These are phyloP conservation scores for Xylaria flabelliformis DNA, from an alignment of 495 filamentous ascomycete species.

Conservation along the genomic window DNA sequence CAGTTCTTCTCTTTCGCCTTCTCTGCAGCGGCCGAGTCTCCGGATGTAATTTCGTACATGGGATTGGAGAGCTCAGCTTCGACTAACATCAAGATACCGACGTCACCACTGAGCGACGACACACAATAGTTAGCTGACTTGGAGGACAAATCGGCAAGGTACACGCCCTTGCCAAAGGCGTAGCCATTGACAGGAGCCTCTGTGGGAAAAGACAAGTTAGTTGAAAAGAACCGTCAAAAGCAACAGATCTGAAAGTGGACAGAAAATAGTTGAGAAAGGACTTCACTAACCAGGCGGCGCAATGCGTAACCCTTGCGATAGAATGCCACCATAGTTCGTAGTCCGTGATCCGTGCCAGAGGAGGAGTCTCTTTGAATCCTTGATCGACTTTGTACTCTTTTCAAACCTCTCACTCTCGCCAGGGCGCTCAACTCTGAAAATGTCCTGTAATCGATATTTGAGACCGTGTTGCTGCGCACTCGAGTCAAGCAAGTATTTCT, in stretches of 20 bases:
- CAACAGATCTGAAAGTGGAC: not conserved
- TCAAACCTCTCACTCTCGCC: conserved; percentile 68
- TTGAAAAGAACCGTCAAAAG: not conserved
- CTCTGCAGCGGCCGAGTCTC: conserved; percentile 61
- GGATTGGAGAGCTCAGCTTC: conserved; percentile 70
- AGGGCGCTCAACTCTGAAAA: conserved; percentile 71
- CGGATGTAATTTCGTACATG: conserved; percentile 56
- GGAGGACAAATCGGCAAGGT: conserved; percentile 71
- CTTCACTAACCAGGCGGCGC: conserved; percentile 74
- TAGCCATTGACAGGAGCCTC: conserved; percentile 22
- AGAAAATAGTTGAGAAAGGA: conserved; percentile 60
- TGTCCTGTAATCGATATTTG: conserved; percentile 62
- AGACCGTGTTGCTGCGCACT: conserved; percentile 61
- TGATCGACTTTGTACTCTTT: conserved; percentile 49
- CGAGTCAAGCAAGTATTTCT: conserved; percentile 65
- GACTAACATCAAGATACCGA: conserved; percentile 61
- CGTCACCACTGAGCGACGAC: conserved; percentile 42
- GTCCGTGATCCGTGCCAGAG: conserved; percentile 73
- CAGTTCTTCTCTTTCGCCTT: conserved; percentile 57
- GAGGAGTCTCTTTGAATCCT: conserved; percentile 58
- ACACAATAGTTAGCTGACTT: conserved; percentile 70
- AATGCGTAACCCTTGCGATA: conserved; percentile 76
- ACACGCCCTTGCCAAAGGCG: conserved; percentile 73
- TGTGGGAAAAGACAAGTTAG: not conserved
- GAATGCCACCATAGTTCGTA: conserved; percentile 75